Evolutionary conservation across 192 early-diverging fungal species (phyloP).

Genomic region (Linnemannia elongata): DNA sequence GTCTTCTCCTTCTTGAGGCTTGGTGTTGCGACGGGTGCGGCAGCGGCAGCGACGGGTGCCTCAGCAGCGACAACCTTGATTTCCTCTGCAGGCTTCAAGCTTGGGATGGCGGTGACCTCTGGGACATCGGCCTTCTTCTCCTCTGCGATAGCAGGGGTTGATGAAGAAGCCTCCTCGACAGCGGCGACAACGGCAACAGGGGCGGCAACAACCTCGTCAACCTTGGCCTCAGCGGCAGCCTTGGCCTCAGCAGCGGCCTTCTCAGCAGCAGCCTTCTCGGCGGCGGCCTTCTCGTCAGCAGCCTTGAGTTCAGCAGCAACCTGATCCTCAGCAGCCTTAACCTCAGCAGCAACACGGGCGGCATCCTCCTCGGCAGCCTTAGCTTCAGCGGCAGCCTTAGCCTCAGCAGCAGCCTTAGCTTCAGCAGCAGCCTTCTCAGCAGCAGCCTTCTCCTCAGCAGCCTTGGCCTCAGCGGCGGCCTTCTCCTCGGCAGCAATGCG

Average conservation of each 20-base stretch:
- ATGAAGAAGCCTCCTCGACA: constrained; percentile 22
- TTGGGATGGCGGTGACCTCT: constrained; percentile 48
- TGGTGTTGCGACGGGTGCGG: neutral
- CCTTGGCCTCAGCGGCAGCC: constrained; percentile 8
- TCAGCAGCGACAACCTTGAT: constrained; percentile 27
- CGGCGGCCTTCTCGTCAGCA: constrained; percentile 16
- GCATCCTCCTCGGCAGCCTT: constrained; percentile 19
- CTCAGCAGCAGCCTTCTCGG: constrained; percentile 18
- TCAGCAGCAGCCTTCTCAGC: constrained; percentile 12
- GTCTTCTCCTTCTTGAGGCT: constrained; percentile 49
- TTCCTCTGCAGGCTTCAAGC: constrained; percentile 40
- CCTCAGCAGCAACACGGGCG: constrained; percentile 25
- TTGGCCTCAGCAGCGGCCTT: constrained; percentile 21
- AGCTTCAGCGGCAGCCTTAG: constrained; percentile 8
- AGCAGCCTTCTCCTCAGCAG: constrained; percentile 19
- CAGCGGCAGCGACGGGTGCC: neutral
- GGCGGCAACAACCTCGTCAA: neutral
- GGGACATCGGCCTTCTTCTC: constrained; percentile 33
- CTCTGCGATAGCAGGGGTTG: constrained; percentile 14
- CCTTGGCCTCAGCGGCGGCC: constrained; percentile 28
- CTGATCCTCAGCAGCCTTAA: constrained; percentile 10
- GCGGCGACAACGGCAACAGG: constrained; percentile 15
- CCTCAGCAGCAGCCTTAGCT: constrained; percentile 11
- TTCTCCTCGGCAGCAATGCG: constrained; percentile 14
- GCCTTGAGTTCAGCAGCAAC: constrained; percentile 29